phyloP scores from a whole-genome alignment of 164 flowering plant species.

The Houttuynia cordata region DNA sequence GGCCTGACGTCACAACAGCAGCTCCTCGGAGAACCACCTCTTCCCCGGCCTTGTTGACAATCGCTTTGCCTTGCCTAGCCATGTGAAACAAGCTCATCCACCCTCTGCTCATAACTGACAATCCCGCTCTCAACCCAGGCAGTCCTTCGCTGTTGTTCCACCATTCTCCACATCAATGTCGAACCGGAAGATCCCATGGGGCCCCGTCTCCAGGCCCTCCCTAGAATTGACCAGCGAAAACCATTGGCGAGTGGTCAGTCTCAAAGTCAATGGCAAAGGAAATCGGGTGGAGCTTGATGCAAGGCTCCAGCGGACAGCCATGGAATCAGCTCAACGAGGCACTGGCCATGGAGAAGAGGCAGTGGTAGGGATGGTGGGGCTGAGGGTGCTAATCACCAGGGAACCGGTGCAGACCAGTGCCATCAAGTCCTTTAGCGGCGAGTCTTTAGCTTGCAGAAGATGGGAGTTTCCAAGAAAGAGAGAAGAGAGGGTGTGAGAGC shows the following conservation, averaged over 20 bases:
- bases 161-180: slow-evolving; percentile 4
- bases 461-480: too few species aligned
- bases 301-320: slow-evolving; percentile 20
- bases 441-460: too few species aligned
- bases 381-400: too few species aligned
- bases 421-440: too few species aligned
- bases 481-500: too few species aligned
- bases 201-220: slow-evolving; percentile 4
- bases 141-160: not conserved
- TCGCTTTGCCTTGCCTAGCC: slow-evolving; percentile 41
- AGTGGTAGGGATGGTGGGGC: slow-evolving; percentile 23
- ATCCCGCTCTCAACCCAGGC: slow-evolving; percentile 24
- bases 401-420: too few species aligned
- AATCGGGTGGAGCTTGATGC: slow-evolving; percentile 23
- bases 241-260: not conserved
- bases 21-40: slow-evolving; percentile 56
- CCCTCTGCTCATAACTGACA: slow-evolving; percentile 39
- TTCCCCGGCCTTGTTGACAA: slow-evolving; percentile 21
- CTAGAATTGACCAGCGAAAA: slow-evolving; percentile 10
- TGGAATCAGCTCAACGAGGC: slow-evolving; percentile 21
- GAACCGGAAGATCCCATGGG: too few species aligned
- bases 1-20: too few species aligned
- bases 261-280: slow-evolving; percentile 24
- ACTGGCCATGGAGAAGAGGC: slow-evolving; percentile 28
- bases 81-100: slow-evolving; percentile 35